Conservation (phyloP, 1,139 yeast genomes). For the Suhomyces yuchorum region DNA sequence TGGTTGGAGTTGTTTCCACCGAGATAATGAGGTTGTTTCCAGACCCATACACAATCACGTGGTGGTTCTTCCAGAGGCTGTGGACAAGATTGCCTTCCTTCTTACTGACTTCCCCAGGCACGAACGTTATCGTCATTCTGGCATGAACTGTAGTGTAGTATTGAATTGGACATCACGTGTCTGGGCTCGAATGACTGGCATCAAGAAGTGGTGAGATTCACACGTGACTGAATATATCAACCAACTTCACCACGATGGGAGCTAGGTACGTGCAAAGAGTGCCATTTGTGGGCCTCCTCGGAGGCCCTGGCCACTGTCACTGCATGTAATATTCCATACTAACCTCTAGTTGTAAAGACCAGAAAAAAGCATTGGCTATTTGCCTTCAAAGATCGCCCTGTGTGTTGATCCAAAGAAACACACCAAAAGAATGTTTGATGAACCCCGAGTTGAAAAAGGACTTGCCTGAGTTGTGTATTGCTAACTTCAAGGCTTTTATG, state of each 20-base stretch:
- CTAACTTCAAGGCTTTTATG: constrained; percentile 80
- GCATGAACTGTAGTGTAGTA: background rate
- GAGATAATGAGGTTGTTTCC: constrained; percentile 79
- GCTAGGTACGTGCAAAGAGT: constrained; percentile 32
- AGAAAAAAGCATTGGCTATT: constrained; percentile 88
- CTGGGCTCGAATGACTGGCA: background rate
- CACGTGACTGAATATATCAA: constrained; percentile 56
- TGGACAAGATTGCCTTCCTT: constrained; percentile 59
- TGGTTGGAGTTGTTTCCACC: constrained; percentile 18
- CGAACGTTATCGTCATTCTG: constrained; percentile 64
- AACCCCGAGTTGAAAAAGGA: constrained; percentile 75
- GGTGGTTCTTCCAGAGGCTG: constrained; percentile 66
- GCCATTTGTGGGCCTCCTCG: background rate
- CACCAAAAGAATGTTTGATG: constrained; percentile 85
- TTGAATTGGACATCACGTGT: background rate
- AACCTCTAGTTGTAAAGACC: constrained; percentile 78
- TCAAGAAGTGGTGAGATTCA: background rate
- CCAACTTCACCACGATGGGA: constrained; percentile 24
- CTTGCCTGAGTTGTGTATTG: constrained; percentile 85
- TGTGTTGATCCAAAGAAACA: constrained; percentile 84
- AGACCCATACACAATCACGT: constrained; percentile 75
- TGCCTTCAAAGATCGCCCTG: constrained; percentile 96
- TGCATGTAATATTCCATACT: constrained; percentile 6
- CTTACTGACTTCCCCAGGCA: constrained; percentile 83
- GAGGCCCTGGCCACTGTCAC: background rate